Percentiles rank a stretch among this genome's conserved stretches.
These are phyloP conservation scores for Pseudopithomyces chartarum DNA, from an alignment of 2,329 filamentous ascomycete species.

Conservation along the genomic window DNA sequence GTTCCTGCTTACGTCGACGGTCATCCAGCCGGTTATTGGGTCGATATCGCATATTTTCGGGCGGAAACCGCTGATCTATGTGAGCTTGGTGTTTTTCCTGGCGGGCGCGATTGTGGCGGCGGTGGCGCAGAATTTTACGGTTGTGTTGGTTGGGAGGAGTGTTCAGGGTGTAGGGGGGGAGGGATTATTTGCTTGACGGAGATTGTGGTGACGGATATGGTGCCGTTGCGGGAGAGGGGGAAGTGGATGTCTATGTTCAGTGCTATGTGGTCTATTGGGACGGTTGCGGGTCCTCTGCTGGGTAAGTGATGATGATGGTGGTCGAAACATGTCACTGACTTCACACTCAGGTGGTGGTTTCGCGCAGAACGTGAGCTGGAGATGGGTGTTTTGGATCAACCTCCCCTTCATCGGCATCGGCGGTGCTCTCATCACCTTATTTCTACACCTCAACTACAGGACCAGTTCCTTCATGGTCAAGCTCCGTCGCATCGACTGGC, in stretches of 20 bases:
- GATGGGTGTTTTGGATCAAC: constrained; percentile 71
- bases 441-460: constrained; percentile 58
- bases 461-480: constrained; percentile 56
- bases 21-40: constrained; percentile 54
- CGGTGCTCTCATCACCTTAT: constrained; percentile 54
- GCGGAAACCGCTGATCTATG: constrained; percentile 44
- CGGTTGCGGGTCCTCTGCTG: constrained; percentile 54
- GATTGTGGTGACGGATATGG: constrained; percentile 53
- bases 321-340: background rate
- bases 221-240: constrained; percentile 49
- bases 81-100: constrained; percentile 43
- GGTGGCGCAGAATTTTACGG: constrained; percentile 45
- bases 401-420: constrained; percentile 61
- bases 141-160: constrained; percentile 44
- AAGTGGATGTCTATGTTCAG: constrained; percentile 50
- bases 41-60: constrained; percentile 49
- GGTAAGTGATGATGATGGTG: constrained; percentile 20
- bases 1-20: constrained; percentile 68
- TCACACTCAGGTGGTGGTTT: constrained; percentile 54
- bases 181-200: constrained; percentile 50
- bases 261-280: constrained; percentile 61
- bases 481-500: constrained; percentile 64
- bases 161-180: constrained; percentile 51
- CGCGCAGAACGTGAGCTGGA: constrained; percentile 58
- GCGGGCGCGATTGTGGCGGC: constrained; percentile 44